phyloP scores from a whole-genome alignment of 2,329 filamentous ascomycete genomes.

The Rugonectria rugulosa region DNA sequence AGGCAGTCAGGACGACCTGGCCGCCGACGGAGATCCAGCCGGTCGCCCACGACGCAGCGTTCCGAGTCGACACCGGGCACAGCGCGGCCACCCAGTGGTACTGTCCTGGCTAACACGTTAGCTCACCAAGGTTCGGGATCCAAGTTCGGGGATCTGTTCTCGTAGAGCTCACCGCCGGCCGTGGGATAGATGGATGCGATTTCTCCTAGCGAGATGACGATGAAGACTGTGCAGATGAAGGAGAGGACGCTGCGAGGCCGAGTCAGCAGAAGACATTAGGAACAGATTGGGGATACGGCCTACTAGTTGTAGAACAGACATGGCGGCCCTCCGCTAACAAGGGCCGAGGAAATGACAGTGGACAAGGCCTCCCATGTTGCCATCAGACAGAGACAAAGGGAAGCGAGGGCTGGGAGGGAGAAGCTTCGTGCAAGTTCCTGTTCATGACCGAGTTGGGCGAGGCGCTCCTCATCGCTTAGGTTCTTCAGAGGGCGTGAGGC shows the following conservation, averaged over 20 bases:
- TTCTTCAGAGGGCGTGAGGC: slow-evolving; percentile 13
- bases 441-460: slow-evolving; percentile 18
- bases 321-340: slow-evolving; percentile 10
- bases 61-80: slow-evolving; percentile 14
- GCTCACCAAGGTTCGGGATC: not conserved
- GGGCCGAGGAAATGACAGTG: slow-evolving; percentile 13
- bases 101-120: slow-evolving; percentile 43
- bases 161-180: slow-evolving; percentile 37
- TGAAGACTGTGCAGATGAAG: slow-evolving; percentile 48
- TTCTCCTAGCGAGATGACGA: slow-evolving; percentile 50
- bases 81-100: slow-evolving; percentile 56
- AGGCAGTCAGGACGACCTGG: slow-evolving; percentile 54
- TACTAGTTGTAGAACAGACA: slow-evolving; percentile 46
- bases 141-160: not conserved
- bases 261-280: not conserved
- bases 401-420: slow-evolving; percentile 13
- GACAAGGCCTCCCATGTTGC: slow-evolving; percentile 17
- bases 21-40: slow-evolving; percentile 57
- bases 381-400: slow-evolving; percentile 16
- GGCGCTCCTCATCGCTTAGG: slow-evolving; percentile 22
- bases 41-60: slow-evolving; percentile 32
- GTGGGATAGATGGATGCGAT: slow-evolving; percentile 49
- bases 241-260: slow-evolving; percentile 47
- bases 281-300: not conserved
- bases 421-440: slow-evolving; percentile 15